A percentile compares a stretch with the other conserved stretches of the same genome.
phyloP scores from a whole-genome alignment of 1,139 yeast species.

The Geotrichum candidum region DNA sequence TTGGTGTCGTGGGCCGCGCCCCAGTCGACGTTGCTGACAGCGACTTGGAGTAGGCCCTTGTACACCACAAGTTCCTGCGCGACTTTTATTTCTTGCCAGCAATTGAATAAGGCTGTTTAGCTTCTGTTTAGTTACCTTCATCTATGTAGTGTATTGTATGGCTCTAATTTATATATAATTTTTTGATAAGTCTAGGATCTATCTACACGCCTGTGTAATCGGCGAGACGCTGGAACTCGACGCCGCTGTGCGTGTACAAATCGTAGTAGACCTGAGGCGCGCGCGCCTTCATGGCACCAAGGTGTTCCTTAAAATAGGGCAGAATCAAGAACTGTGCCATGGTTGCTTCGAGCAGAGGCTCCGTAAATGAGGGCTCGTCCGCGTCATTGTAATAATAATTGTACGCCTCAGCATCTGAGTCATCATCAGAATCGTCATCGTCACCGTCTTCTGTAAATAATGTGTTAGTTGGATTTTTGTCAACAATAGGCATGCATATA shows the following conservation, averaged over 20 bases:
- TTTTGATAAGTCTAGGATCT: neutral
- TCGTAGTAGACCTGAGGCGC: neutral
- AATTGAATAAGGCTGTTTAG: neutral
- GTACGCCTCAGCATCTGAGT: neutral
- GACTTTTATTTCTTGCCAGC: too few relatives aligned
- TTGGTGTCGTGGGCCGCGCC: constrained; percentile 15
- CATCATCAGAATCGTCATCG: neutral
- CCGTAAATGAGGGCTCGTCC: constrained; percentile 7
- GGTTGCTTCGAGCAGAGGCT: constrained; percentile 7
- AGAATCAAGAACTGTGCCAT: neutral
- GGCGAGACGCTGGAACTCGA: neutral
- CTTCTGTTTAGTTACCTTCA: neutral
- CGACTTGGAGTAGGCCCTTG: constrained; percentile 13
- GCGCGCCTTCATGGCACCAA: neutral
- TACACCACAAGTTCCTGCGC: too few relatives aligned
- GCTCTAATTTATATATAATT: neutral
- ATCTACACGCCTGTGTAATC: neutral
- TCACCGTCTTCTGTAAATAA: neutral
- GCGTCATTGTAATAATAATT: constrained; percentile 3
- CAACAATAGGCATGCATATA: neutral
- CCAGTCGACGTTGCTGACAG: constrained; percentile 3
- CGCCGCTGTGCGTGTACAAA: neutral
- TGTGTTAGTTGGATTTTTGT: neutral
- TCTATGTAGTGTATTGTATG: neutral
- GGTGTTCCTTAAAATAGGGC: neutral